These are phyloP conservation scores for Lachnellula arida DNA, from an alignment of 2,329 filamentous ascomycete species.

Conservation along the genomic window DNA sequence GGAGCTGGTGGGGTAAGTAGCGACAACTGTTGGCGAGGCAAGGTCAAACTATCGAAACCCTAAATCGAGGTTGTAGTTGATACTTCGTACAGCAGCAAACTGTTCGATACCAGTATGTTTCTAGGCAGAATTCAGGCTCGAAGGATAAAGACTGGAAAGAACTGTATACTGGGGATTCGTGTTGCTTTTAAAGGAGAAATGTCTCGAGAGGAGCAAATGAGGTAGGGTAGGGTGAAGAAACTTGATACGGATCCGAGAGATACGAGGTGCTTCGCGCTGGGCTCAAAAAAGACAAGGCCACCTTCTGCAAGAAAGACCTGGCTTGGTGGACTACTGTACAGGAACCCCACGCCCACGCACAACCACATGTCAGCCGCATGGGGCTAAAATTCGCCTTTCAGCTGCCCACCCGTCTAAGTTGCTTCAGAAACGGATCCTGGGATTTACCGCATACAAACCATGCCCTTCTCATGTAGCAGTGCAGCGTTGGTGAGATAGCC, in stretches of 20 bases:
- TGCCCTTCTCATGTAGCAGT: neutral
- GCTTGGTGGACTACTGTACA: neutral
- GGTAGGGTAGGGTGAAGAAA: too few species aligned
- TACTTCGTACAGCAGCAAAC: too few species aligned
- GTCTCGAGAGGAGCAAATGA: too few species aligned
- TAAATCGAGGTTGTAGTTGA: too few species aligned
- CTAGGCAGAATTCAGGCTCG: too few species aligned
- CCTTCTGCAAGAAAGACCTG: neutral
- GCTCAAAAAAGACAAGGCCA: neutral
- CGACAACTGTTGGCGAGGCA: neutral
- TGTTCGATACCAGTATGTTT: too few species aligned
- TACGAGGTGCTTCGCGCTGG: neutral
- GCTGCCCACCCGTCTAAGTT: neutral
- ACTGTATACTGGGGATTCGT: too few species aligned
- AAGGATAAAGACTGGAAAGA: too few species aligned
- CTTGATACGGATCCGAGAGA: neutral
- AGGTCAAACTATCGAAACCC: neutral
- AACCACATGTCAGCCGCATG: neutral
- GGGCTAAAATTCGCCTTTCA: neutral
- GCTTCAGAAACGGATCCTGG: too few species aligned
- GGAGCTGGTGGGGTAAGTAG: too few species aligned
- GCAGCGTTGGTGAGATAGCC: neutral
- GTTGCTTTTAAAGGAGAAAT: too few species aligned
- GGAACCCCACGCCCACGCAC: neutral
- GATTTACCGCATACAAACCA: neutral